These are phyloP conservation scores for Eragrostis nindensis DNA, from an alignment of 176 grass and related monocot genomes.

Conservation along the genomic window DNA sequence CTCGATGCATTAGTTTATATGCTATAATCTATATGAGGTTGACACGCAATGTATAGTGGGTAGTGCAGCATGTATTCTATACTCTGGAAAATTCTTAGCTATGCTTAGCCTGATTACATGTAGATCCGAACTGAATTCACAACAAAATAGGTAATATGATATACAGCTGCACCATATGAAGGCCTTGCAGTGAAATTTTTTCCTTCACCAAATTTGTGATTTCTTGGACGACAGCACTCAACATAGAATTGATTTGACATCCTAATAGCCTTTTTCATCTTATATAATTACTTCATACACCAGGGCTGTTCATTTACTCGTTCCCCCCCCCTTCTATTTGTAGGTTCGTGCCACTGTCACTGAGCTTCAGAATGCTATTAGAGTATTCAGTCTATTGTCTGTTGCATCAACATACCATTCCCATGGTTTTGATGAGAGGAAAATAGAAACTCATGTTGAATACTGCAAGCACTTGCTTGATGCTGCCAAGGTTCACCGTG, in stretches of 20 bases:
- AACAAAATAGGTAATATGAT: constrained; percentile 12
- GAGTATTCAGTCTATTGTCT: constrained; percentile 82
- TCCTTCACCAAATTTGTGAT: background rate
- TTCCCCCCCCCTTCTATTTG: constrained; percentile 19
- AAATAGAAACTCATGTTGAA: constrained; percentile 92
- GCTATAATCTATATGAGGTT: constrained; percentile 15
- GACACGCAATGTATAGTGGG: background rate
- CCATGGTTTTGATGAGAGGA: constrained; percentile 98
- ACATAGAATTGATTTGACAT: background rate
- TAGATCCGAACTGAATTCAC: background rate
- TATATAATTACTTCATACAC: constrained; percentile 20
- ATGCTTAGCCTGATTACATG: background rate
- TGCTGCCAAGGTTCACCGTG: constrained; percentile 93
- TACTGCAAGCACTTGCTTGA: constrained; percentile 97
- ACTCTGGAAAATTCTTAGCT: background rate
- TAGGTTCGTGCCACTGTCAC: constrained; percentile 85
- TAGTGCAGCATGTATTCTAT: background rate
- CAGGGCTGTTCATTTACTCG: constrained; percentile 7
- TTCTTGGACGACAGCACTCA: background rate
- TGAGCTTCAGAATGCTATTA: constrained; percentile 92
- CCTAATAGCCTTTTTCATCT: background rate
- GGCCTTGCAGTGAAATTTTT: background rate
- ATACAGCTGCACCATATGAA: constrained; percentile 1
- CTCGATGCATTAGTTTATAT: background rate
- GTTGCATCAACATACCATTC: constrained; percentile 77